Base-by-base conservation (phyloP, 441 rosid genomes). In the Isatis lusitanica region DNA sequence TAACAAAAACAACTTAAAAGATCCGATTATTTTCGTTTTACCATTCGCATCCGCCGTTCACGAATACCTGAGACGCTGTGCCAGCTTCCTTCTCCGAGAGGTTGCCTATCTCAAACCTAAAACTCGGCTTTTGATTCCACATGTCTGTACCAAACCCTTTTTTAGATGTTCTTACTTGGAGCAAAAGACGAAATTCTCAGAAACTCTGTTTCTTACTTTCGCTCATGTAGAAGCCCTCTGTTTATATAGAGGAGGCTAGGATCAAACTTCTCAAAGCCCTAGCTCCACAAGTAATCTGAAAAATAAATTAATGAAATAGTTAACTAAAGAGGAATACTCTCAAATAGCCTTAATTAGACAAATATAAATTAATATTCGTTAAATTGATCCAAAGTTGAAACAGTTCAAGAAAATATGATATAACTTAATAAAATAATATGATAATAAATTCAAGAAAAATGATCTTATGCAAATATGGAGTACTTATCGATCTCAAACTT, bases 31-130 rank as follows among this genome's bases (percentile, higher is more conserved):
- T 60, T 15, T 71, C 1, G 16, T 4, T 39, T 71, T 71, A 72
- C 76, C 76, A 72, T n/a, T 72, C 39, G 70, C 64, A 63, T 63
- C 76, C 64, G 18, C 47, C 57, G 5, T 31, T n/a, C 7, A 18
- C 8, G 70, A 52, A 63, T 42, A 2, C 1, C 0, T 53, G 2
- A 40, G 76, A 72, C 0, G 13, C 0, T n/a, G 30, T 13, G 1
- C 3, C 17, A 31, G 0, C 2, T 43, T 63, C 15, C 46, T 31
- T 63, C 30, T 63, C 13, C 4, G 47, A 72, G 39, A 72, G 21
- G 26, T 53, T 72, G 4, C 30, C 28, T 13, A 72, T 63, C 70
- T 71, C 69, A 42, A 52, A 71, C 11, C 53, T 71, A 1, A 40
- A 71, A 70, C 40, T 24, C 9, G 74, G 68, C 60, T 50, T 61